phyloP scores from a whole-genome alignment of 345 rosid species.

The Eucalyptus tenuipes region DNA sequence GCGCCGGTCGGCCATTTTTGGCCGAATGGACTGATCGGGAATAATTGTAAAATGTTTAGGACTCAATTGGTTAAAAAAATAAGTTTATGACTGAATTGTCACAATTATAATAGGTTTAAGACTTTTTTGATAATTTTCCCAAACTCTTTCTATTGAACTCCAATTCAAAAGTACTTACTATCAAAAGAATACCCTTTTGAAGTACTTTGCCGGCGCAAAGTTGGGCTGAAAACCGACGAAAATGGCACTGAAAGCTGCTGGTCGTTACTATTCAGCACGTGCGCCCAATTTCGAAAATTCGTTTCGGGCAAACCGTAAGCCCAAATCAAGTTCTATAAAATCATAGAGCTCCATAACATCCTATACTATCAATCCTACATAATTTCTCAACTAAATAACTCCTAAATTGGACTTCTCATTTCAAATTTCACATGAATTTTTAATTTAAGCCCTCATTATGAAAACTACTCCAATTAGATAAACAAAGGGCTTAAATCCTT shows the following conservation, averaged over 20 bases:
- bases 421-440: neutral
- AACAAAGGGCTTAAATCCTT: neutral
- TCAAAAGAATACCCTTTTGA: neutral
- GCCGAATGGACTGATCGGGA: no score
- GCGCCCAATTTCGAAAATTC: neutral
- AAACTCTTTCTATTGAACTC: no score
- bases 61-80: no score
- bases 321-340: neutral
- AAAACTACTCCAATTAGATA: neutral
- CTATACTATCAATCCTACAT: neutral
- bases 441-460: neutral
- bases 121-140: no score
- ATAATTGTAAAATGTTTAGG: no score
- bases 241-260: neutral
- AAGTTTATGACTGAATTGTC: no score
- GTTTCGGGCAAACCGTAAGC: fast-evolving
- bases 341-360: neutral
- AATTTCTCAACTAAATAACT: neutral
- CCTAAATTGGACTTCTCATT: neutral
- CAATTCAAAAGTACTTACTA: neutral
- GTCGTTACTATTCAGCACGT: no score
- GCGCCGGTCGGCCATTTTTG: no score
- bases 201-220: neutral
- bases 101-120: no score
- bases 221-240: neutral